These are phyloP conservation scores for Diaporthe eres DNA, from an alignment of 2,329 filamentous ascomycete genomes.

Conservation along the genomic window DNA sequence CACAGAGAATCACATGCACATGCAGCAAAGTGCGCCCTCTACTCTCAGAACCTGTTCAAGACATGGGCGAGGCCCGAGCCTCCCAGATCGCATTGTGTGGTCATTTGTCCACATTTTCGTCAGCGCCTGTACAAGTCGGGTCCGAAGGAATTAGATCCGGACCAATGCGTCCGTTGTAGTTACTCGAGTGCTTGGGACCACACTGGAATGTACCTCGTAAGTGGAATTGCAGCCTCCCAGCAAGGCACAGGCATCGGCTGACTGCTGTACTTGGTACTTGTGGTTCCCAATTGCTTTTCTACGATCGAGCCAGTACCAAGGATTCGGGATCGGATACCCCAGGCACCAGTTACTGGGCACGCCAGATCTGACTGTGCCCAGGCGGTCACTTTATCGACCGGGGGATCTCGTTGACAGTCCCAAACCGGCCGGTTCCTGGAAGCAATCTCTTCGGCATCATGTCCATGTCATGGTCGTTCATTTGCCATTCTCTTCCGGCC, in stretches of 20 bases:
- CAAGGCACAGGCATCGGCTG: neutral
- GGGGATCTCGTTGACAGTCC: conserved; percentile 5
- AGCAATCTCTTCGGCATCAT: neutral
- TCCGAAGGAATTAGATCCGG: neutral
- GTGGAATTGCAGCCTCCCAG: neutral
- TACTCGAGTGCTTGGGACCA: neutral
- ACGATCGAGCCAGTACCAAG: neutral
- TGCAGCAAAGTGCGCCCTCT: neutral
- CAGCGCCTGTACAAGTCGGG: neutral
- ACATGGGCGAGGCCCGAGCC: neutral
- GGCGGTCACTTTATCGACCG: neutral
- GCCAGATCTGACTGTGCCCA: neutral
- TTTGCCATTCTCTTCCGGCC: neutral
- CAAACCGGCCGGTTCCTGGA: neutral
- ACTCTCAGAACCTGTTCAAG: neutral
- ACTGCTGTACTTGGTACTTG: neutral
- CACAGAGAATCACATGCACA: conserved; percentile 16
- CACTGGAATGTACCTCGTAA: neutral
- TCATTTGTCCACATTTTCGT: neutral
- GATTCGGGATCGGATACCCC: neutral
- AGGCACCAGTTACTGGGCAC: neutral
- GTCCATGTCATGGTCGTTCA: neutral
- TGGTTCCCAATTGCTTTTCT: neutral
- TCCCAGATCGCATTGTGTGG: neutral
- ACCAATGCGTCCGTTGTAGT: neutral